Percentiles rank a stretch among this genome's conserved stretches.
phyloP scores from a whole-genome alignment of 1,139 yeast genomes.

The Zygosaccharomyces sapae region DNA sequence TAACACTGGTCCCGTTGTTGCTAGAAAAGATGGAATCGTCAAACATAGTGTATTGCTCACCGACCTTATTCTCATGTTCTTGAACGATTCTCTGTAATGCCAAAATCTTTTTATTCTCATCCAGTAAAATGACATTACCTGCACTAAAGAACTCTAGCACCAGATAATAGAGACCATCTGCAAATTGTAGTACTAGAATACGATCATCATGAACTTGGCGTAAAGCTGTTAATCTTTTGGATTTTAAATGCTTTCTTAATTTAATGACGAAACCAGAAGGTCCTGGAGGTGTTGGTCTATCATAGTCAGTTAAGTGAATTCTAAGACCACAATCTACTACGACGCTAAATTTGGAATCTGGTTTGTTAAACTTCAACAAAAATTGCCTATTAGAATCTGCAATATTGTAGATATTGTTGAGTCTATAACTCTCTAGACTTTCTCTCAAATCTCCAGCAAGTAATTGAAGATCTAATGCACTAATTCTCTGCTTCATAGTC shows the following conservation, averaged over 20 bases:
- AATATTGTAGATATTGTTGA: constrained; percentile 82
- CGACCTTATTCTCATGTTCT: constrained; percentile 67
- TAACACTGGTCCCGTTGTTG: constrained; percentile 13
- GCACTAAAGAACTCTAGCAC: constrained; percentile 93
- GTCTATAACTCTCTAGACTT: constrained; percentile 58
- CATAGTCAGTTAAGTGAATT: constrained; percentile 72
- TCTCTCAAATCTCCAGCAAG: constrained; percentile 60
- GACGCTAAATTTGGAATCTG: constrained; percentile 72
- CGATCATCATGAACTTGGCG: constrained; percentile 77
- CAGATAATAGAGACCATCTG: constrained; percentile 72
- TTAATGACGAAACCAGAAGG: constrained; percentile 86
- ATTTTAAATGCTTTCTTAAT: constrained; percentile 77
- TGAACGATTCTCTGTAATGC: constrained; percentile 74
- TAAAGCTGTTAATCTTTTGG: constrained; percentile 69
- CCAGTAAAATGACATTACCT: constrained; percentile 79
- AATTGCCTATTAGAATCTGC: constrained; percentile 70
- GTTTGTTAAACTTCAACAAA: constrained; percentile 73
- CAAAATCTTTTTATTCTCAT: constrained; percentile 61
- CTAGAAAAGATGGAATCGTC: constrained; percentile 46
- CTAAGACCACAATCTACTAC: constrained; percentile 86
- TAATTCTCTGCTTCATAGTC: constrained; percentile 68
- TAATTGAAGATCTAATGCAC: constrained; percentile 75
- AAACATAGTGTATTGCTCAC: constrained; percentile 62
- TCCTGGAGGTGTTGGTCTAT: constrained; percentile 70
- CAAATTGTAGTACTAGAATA: constrained; percentile 72